Percentiles rank a stretch among this genome's conserved stretches.
Evolutionary conservation across 129 eudicot genomes (phyloP).

Genomic region (Flaveria linearis): DNA sequence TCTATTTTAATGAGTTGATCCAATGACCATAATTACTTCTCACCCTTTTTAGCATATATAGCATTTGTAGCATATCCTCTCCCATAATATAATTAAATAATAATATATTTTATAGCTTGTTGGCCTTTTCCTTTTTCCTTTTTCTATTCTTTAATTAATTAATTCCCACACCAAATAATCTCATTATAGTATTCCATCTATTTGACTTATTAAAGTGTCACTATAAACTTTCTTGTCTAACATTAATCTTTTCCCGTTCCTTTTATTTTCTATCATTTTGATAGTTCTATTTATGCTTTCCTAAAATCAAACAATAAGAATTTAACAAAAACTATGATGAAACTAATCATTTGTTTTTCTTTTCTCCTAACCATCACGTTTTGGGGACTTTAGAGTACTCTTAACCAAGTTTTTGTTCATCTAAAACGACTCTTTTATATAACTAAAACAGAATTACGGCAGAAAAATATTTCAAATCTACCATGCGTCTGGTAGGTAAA

Average conservation of each 20-base stretch:
- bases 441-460: too few relatives aligned
- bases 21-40: too few relatives aligned
- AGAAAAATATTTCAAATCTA: too few relatives aligned
- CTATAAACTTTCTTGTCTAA: slow-evolving; percentile 15
- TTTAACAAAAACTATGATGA: neutral
- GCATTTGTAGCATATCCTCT: too few relatives aligned
- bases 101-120: slow-evolving; percentile 22
- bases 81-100: slow-evolving; percentile 6
- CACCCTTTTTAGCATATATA: too few relatives aligned
- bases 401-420: too few relatives aligned
- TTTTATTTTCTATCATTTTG: slow-evolving; percentile 1
- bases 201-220: slow-evolving; percentile 14
- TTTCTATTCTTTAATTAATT: slow-evolving; percentile 3
- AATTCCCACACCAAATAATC: neutral
- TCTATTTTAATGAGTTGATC: too few relatives aligned
- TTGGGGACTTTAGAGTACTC: too few relatives aligned
- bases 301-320: neutral
- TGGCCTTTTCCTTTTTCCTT: slow-evolving; percentile 17
- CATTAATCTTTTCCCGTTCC: slow-evolving; percentile 12
- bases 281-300: neutral
- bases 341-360: neutral
- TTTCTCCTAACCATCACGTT: too few relatives aligned
- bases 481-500: too few relatives aligned
- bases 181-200: slow-evolving; percentile 11
- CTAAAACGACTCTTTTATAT: too few relatives aligned